Percentiles rank a stretch among this genome's conserved stretches.
These are phyloP conservation scores for Peltaster fructicola DNA, from an alignment of 2,329 filamentous ascomycete species.

Conservation along the genomic window DNA sequence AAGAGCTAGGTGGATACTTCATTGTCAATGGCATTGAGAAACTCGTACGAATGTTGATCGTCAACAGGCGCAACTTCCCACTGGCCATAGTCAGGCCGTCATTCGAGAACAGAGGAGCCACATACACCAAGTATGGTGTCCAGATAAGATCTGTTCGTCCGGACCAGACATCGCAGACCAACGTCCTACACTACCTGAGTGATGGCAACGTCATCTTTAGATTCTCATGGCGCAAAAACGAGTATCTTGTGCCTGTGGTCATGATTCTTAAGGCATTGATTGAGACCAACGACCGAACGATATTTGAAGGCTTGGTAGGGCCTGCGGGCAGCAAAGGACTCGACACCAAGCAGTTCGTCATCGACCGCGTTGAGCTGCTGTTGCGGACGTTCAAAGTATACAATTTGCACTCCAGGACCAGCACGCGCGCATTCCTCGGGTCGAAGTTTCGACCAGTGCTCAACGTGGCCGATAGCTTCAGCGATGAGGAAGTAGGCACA, in stretches of 20 bases:
- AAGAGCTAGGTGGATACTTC: constrained; percentile 93
- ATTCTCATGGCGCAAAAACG: constrained; percentile 95
- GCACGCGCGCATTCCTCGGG: constrained; percentile 74
- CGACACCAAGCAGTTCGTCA: constrained; percentile 74
- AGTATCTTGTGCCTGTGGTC: constrained; percentile 87
- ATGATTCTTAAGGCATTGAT: constrained; percentile 93
- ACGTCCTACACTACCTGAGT: constrained; percentile 85
- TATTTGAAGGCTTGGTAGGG: constrained; percentile 86
- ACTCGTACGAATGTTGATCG: constrained; percentile 77
- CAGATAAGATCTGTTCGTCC: constrained; percentile 82
- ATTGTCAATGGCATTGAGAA: constrained; percentile 97
- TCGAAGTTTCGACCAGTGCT: constrained; percentile 82
- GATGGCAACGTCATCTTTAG: constrained; percentile 95
- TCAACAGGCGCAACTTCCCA: constrained; percentile 83
- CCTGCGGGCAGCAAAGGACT: constrained; percentile 56
- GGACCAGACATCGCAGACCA: constrained; percentile 97
- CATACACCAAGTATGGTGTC: constrained; percentile 81
- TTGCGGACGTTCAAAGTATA: constrained; percentile 89
- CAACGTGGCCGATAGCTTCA: constrained; percentile 65
- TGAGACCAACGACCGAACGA: constrained; percentile 91
- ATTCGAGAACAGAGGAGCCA: constrained; percentile 69
- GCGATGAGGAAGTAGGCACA: constrained; percentile 73
- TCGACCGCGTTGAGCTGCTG: constrained; percentile 81
- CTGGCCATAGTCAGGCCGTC: constrained; percentile 86
- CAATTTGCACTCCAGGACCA: constrained; percentile 59